Base-by-base conservation (phyloP, 2,329 filamentous ascomycete genomes). In the Cordyceps fumosorosea region DNA sequence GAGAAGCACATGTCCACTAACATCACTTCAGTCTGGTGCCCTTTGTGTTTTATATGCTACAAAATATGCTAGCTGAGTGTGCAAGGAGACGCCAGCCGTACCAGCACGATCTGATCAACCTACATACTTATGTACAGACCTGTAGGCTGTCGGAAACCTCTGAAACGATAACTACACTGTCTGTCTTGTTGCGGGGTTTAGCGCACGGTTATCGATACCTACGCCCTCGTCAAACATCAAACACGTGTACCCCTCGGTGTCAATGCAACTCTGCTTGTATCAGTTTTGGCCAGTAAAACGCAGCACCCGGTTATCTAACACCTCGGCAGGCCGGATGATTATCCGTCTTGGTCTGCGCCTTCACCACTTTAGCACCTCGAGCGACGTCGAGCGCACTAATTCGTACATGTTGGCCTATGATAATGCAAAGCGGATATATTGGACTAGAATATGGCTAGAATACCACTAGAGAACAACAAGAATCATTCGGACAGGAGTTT, bases 161-260 rank as follows among this genome's bases (percentile, higher is more conserved):
- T 51, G 58, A 60, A 52, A 55, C 18, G 20, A 26, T 20, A 26
- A 50, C 8, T 24, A n/a, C 12, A n/a, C 1, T 37, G 58, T 14
- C 32, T 54, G 58, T 14, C 32, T 54, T 44, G 58, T n/a, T 26
- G 47, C 51, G n/a, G 50, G 50, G 34, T 60, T n/a, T 12, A 5
- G 42, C 42, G 58, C 58, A 60, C 58, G 58, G 58, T 54, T 60
- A 45, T 45, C 57, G 18, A 47, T 29, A 29, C 29, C 29, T 26
- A 24, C 26, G 42, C 20, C 26, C 4, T 54, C 51, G 42, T 60
- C 50, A 54, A 60, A 60, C 57, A 60, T 53, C 34, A 60, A 60
- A 54, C 51, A 55, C 40, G 14, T 14, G 11, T 22, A 20, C 58
- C 58, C 58, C 51, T 60, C 58, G 34, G 26, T 12, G 45, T 32